phyloP scores from a whole-genome alignment of 805 yeast genomes.

The Lipomyces lipofer region DNA sequence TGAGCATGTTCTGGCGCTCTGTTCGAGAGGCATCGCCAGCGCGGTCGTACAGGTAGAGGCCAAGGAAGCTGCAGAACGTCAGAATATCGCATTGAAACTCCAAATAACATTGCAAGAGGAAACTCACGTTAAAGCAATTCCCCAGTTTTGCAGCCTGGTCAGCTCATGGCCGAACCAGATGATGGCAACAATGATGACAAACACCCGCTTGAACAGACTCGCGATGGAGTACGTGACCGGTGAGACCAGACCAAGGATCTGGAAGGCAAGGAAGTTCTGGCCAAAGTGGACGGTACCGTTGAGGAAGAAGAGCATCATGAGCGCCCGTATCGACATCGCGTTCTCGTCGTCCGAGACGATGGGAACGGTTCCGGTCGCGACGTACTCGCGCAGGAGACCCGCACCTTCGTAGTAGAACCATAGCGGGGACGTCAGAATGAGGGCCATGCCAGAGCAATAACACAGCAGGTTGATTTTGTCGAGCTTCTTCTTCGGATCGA shows the following conservation, averaged over 20 bases:
- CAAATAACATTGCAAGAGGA: not conserved
- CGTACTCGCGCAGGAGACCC: conserved; percentile 31
- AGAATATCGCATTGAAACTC: conserved; percentile 12
- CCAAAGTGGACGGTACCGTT: conserved; percentile 77
- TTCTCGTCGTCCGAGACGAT: conserved; percentile 37
- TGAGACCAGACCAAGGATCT: conserved; percentile 74
- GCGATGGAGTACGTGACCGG: conserved; percentile 87
- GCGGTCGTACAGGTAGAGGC: conserved; percentile 46
- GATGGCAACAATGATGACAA: conserved; percentile 77
- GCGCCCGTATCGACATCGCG: conserved; percentile 37
- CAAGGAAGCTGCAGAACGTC: conserved; percentile 29
- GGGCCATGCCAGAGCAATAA: conserved; percentile 76
- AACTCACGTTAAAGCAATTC: conserved; percentile 41
- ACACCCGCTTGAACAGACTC: conserved; percentile 83
- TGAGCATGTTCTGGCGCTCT: conserved; percentile 18
- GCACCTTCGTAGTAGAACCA: conserved; percentile 63
- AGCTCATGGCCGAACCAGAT: conserved; percentile 54
- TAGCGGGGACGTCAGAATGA: conserved; percentile 68
- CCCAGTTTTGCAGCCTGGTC: conserved; percentile 43
- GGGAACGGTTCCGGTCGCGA: conserved; percentile 26
- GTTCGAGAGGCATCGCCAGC: conserved; percentile 41
- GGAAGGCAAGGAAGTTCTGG: conserved; percentile 80
- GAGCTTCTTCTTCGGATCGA: conserved; percentile 49
- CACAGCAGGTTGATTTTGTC: conserved; percentile 80
- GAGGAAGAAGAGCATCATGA: conserved; percentile 49